phyloP scores from a whole-genome alignment of 345 rosid genomes.

The Rhizophora apiculata region DNA sequence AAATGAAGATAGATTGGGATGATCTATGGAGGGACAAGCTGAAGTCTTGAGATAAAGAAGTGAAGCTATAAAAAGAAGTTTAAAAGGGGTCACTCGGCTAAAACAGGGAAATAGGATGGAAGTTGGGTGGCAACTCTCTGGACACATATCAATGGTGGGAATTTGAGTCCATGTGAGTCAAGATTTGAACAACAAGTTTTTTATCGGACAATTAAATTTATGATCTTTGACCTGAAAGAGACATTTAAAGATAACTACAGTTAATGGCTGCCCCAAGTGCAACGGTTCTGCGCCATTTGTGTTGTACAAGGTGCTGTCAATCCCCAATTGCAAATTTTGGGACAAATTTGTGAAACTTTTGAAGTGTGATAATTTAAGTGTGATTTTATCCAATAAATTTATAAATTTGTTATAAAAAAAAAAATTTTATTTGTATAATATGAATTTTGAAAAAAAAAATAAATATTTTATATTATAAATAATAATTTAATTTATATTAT shows the following conservation, averaged over 20 bases:
- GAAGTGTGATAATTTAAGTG: no score
- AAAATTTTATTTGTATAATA: no score
- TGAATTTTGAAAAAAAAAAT: no score
- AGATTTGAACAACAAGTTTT: not conserved
- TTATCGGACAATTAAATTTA: not conserved
- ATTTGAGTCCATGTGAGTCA: slow-evolving; percentile 4
- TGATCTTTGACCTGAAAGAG: not conserved
- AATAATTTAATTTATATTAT: no score
- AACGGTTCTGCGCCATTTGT: no score
- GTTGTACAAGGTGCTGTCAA: no score
- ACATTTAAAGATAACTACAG: not conserved
- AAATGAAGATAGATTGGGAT: no score
- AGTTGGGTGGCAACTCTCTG: slow-evolving; percentile 2
- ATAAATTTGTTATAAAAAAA: no score
- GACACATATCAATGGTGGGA: slow-evolving; percentile 1
- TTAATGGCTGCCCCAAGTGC: not conserved
- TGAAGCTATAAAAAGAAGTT: not conserved
- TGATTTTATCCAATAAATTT: no score
- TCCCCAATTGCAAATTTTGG: no score
- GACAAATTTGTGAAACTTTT: no score
- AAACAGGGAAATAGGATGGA: not conserved
- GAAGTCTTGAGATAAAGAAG: not conserved
- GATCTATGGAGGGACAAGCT: not conserved
- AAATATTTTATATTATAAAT: no score
- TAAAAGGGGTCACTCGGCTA: not conserved